A percentile compares a stretch with the other conserved stretches of the same genome.
These are phyloP conservation scores for Mortierella hygrophila DNA, from an alignment of 192 early-diverging fungal genomes.

Conservation along the genomic window DNA sequence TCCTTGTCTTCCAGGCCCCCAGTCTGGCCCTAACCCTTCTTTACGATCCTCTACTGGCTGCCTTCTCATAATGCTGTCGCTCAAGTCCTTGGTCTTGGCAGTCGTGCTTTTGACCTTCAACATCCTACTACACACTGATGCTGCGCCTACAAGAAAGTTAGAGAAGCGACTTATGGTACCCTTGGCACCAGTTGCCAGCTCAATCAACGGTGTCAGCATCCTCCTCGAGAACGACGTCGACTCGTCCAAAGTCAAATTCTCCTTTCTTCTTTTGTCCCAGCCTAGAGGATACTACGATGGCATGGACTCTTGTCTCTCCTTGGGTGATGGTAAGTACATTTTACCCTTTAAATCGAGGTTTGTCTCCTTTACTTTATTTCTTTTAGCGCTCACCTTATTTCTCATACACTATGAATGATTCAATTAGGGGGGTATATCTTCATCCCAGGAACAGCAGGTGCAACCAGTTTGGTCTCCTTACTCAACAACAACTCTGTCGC, in stretches of 20 bases:
- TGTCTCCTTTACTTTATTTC: no score
- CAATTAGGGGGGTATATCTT: constrained; percentile 10
- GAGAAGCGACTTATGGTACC: constrained; percentile 9
- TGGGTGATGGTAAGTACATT: constrained; percentile 1
- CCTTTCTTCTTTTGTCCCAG: constrained; percentile 11
- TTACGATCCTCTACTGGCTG: no score
- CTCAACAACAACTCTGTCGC: constrained; percentile 11
- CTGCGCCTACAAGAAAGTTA: not conserved
- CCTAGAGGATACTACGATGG: constrained; percentile 12
- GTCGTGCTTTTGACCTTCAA: no score
- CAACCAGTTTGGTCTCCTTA: not conserved
- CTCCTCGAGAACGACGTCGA: constrained; percentile 11
- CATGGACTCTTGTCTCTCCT: constrained; percentile 1
- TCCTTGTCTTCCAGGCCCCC: no score
- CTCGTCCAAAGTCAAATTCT: not conserved
- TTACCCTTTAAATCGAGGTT: not conserved
- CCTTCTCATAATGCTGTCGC: no score
- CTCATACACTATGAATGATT: not conserved
- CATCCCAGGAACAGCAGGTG: constrained; percentile 11
- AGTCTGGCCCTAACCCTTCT: no score
- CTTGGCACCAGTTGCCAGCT: not conserved
- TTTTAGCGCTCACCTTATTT: not conserved
- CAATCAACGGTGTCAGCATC: not conserved
- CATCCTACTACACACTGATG: not conserved
- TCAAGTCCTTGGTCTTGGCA: no score